A percentile compares a stretch with the other conserved stretches of the same genome.
Evolutionary conservation across 2,329 filamentous ascomycete species (phyloP).

Genomic region (Penicillium psychrosexuale): DNA sequence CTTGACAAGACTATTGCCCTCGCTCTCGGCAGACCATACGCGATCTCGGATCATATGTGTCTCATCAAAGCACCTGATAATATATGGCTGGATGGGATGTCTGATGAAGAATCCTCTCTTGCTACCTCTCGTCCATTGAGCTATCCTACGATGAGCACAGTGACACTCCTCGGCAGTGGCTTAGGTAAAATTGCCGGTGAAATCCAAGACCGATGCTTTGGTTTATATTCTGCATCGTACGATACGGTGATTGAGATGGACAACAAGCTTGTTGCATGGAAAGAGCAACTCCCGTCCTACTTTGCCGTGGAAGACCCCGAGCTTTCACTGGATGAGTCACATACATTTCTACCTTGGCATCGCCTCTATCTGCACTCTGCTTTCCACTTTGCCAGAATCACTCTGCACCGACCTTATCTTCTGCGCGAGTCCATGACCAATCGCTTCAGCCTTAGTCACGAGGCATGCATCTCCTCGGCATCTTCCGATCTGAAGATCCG

Average conservation of each 20-base stretch:
- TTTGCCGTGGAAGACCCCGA: conserved; percentile 36
- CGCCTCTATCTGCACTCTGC: conserved; percentile 40
- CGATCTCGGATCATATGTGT: conserved; percentile 41
- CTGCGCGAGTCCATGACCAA: conserved; percentile 43
- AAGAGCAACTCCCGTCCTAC: conserved; percentile 33
- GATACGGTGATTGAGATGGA: conserved; percentile 39
- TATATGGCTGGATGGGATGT: conserved; percentile 39
- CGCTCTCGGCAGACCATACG: conserved; percentile 41
- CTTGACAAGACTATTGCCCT: conserved; percentile 43
- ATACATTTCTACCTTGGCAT: conserved; percentile 38
- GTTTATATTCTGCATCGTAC: conserved; percentile 37
- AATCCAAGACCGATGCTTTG: conserved; percentile 43
- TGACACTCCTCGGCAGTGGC: conserved; percentile 31
- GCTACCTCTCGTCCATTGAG: conserved; percentile 25
- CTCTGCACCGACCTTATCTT: conserved; percentile 41
- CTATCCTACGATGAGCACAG: conserved; percentile 36
- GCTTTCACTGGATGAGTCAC: conserved; percentile 27
- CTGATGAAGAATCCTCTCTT: conserved; percentile 29
- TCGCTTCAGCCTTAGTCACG: conserved; percentile 39
- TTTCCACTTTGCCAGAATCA: conserved; percentile 43
- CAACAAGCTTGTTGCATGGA: conserved; percentile 34
- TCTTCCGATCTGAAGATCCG: conserved; percentile 43
- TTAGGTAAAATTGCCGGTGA: conserved; percentile 39
- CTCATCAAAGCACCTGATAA: conserved; percentile 40
- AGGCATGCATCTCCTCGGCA: conserved; percentile 42